Conservation (phyloP, 2,329 filamentous ascomycete genomes). For the Pestalotiopsis sp. region DNA sequence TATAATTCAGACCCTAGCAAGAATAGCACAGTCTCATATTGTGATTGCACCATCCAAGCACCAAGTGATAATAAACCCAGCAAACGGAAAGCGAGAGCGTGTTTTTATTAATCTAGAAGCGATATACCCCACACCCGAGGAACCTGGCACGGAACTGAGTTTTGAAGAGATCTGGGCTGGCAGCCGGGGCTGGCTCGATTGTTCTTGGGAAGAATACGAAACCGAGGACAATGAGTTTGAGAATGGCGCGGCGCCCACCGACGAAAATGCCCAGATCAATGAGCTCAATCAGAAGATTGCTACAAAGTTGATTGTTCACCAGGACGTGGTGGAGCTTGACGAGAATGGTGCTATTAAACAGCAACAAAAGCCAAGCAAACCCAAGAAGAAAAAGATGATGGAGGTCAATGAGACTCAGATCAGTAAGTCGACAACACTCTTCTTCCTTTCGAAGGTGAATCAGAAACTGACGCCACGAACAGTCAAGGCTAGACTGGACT, state of each 20-base stretch:
- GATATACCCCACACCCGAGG: slow-evolving; percentile 78
- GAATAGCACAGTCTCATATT: slow-evolving; percentile 64
- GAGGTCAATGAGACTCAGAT: slow-evolving; percentile 93
- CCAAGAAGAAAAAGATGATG: slow-evolving; percentile 76
- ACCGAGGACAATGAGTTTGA: slow-evolving; percentile 17
- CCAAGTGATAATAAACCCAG: slow-evolving; percentile 81
- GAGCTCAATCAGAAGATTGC: slow-evolving; percentile 29
- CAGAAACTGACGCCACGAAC: slow-evolving; percentile 11
- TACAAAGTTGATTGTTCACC: slow-evolving; percentile 45
- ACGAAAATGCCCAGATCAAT: slow-evolving; percentile 27
- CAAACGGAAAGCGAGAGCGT: slow-evolving; percentile 80
- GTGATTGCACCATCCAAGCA: slow-evolving; percentile 71
- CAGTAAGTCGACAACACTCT: slow-evolving; percentile 56
- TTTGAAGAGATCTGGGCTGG: slow-evolving; percentile 90
- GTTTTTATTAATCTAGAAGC: slow-evolving; percentile 86
- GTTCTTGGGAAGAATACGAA: slow-evolving; percentile 49
- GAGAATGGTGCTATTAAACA: slow-evolving; percentile 60
- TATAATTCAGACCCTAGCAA: slow-evolving; percentile 59
- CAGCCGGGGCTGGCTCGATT: slow-evolving; percentile 69
- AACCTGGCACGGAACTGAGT: slow-evolving; percentile 75
- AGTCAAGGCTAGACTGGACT: slow-evolving; percentile 95
- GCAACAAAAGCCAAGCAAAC: slow-evolving; percentile 47
- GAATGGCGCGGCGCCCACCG: slow-evolving; percentile 20
- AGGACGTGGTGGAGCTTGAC: slow-evolving; percentile 52
- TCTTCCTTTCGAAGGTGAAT: neutral